Evolutionary conservation across 306 rosid genomes (phyloP), one percentile per base, ranked within the genome.

Genomic region (Ochetophila trinervis): DNA sequence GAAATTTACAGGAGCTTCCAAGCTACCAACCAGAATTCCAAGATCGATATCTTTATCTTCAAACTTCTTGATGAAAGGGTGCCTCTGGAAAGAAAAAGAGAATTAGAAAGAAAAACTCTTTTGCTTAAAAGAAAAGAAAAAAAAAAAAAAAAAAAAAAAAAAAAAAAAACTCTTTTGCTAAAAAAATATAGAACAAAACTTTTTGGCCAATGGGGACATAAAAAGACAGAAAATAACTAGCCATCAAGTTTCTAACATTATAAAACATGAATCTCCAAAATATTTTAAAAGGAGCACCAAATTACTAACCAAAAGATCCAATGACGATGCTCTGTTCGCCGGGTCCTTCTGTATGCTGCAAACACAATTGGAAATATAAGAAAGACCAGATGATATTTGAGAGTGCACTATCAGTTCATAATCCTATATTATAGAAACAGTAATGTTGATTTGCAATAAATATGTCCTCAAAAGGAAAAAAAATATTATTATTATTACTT

Each of bases 281-380:
- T 15, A 24, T 30, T 64, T 22, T 6, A 21, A 63, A 21, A 47
- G 35, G 55, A 53, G 40, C 45, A 63, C 27, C 51, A 23, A 51
- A 61, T 60, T 70, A 77, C 99, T 75, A 59, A 94, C 99, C 96
- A 94, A 69, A 78, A 94, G 99, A 75, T 88, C 90, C 78, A 88
- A 81, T 45, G 96, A 90, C 18, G 99, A 78, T 76, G 81, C 75
- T 80, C 97, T 83, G 32, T 78, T 82, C 20, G 52, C 70, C 12
- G 97, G 97, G 68, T 90, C 85, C 81, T 90, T 90, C 73, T 90
- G 87, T 63, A 93, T 93, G 87, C 99, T 93, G 97, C 86, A 78
- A 72, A 69, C 36, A 63, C 19, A 73, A 74, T 56, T 60, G 14
- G 70, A 72, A 69, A 58, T n/a, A 8, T 62, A 45, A 27, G 32